These are phyloP conservation scores for Stephania yunnanensis DNA, from an alignment of 164 flowering plant genomes.

Conservation along the genomic window DNA sequence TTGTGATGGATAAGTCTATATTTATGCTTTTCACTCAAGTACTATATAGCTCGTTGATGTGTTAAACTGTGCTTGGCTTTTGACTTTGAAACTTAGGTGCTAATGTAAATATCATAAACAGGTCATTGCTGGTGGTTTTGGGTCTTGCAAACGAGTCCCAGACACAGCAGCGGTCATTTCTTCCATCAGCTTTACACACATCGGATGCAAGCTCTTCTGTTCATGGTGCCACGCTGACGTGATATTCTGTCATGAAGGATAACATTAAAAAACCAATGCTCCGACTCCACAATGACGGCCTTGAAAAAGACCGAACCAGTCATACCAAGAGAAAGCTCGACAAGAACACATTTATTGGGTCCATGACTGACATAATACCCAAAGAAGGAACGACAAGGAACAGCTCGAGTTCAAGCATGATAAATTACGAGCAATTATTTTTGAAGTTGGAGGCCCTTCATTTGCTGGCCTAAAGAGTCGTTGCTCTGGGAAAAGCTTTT, in stretches of 20 bases:
- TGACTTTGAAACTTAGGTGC: constrained; percentile 1
- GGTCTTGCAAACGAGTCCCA: constrained; percentile 66
- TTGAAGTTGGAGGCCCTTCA: not conserved
- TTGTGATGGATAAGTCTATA: no score
- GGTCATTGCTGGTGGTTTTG: constrained; percentile 55
- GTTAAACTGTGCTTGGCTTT: not conserved
- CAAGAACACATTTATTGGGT: not conserved
- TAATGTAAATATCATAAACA: constrained; percentile 26
- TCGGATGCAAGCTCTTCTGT: constrained; percentile 57
- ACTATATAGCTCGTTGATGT: not conserved
- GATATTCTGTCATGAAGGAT: constrained; percentile 17
- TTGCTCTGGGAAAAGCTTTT: not conserved
- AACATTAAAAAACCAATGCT: not conserved
- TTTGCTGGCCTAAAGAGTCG: not conserved
- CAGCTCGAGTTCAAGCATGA: not conserved
- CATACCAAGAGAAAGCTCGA: not conserved
- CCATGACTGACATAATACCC: not conserved
- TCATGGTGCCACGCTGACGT: constrained; percentile 54
- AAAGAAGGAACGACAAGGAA: not conserved
- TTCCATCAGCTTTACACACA: constrained; percentile 36
- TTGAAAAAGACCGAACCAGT: no score
- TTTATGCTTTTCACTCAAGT: no score
- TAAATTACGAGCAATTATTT: not conserved
- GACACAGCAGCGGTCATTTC: constrained; percentile 35
- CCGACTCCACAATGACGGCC: not conserved